Percentiles rank a stretch among this genome's conserved stretches.
phyloP scores from a whole-genome alignment of 352 stramenopile species.

The Phytophthora citricola region DNA sequence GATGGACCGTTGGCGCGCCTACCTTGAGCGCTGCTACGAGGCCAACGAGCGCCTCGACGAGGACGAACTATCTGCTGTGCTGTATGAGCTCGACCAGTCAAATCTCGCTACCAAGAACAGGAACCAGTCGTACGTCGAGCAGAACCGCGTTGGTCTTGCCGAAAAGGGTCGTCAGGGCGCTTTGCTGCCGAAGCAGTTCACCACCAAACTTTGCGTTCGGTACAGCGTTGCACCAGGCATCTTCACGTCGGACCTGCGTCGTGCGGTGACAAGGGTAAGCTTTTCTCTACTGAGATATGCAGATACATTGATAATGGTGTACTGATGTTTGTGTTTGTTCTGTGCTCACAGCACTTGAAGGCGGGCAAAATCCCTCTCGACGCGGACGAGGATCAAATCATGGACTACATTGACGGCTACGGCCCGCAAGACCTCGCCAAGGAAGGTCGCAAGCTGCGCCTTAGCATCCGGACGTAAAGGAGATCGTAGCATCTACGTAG shows the following conservation, averaged over 20 bases:
- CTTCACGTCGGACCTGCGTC: conserved; percentile 73
- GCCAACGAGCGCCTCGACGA: conserved; percentile 55
- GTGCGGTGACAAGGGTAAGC: conserved; percentile 67
- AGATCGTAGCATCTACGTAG: conserved; percentile 2
- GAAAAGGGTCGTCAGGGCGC: conserved; percentile 52
- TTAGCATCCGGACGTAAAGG: conserved; percentile 55
- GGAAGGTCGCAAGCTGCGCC: conserved; percentile 68
- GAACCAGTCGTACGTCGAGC: conserved; percentile 54
- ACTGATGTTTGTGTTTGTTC: conserved; percentile 19
- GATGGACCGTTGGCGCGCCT: conserved; percentile 61
- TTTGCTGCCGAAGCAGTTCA: conserved; percentile 76
- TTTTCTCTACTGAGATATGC: background rate
- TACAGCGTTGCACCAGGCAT: conserved; percentile 76
- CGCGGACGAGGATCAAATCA: conserved; percentile 63
- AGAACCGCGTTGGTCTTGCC: conserved; percentile 53
- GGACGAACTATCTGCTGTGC: conserved; percentile 40
- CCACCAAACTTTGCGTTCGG: conserved; percentile 79
- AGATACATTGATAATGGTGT: background rate
- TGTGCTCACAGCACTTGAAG: conserved; percentile 60
- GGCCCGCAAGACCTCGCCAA: conserved; percentile 60
- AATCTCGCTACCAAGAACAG: conserved; percentile 50
- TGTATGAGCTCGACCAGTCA: conserved; percentile 45
- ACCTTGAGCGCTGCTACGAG: conserved; percentile 66
- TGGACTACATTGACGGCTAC: conserved; percentile 62
- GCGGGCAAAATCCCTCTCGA: conserved; percentile 59